Base-by-base conservation (phyloP, 1,139 yeast species). In the Taphrina confusa region DNA sequence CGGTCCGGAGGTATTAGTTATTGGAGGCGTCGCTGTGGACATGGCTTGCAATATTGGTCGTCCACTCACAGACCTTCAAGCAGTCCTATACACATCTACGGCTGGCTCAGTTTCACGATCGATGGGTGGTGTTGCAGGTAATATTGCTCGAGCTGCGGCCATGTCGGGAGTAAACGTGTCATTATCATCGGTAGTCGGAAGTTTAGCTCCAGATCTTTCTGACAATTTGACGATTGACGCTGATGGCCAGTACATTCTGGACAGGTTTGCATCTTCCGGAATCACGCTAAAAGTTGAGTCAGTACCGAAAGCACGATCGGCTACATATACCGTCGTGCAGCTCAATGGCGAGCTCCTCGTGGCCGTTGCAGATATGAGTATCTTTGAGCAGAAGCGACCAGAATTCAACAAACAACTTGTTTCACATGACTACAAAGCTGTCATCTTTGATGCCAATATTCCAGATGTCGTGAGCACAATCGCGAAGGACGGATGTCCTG, bases 321-420 rank as follows among this genome's bases (percentile, higher is more conserved):
- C 94, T 0, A 87, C 85, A 66, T 90, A 90, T 68, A 78, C 82
- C 4, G 83, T 95, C 1, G 77, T 83, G 62, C 92, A 87, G 68
- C 81, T 80, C 62, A 64, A 74, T 1, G 96, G 96, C 0, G 84
- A 80, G 2, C 74, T 89, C 54, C 69, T 86, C 5, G 75, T 87
- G 16, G 95, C 96, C 0, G 83, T 90, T 69, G 92, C 96, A 2
- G 96, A 87, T 68, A 89, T 90, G 96, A 75, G 75, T 11, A 81
- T 85, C 11, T 75, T 85, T 16, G 88, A 86, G 65, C 74, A 78
- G 27, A 66, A 82, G 61, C 75, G 80, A 27, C 62, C 72, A 0
- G 70, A 71, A 0, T 65, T 67, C 59, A 65, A 72, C 18, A 71
- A 1, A 71, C 74, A 4, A 65, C 82, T 1, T 62, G 62, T 0